Percentiles rank a stretch among this genome's conserved stretches.
Evolutionary conservation across 805 yeast genomes (phyloP).

Genomic region (Ogataea wickerhamii): DNA sequence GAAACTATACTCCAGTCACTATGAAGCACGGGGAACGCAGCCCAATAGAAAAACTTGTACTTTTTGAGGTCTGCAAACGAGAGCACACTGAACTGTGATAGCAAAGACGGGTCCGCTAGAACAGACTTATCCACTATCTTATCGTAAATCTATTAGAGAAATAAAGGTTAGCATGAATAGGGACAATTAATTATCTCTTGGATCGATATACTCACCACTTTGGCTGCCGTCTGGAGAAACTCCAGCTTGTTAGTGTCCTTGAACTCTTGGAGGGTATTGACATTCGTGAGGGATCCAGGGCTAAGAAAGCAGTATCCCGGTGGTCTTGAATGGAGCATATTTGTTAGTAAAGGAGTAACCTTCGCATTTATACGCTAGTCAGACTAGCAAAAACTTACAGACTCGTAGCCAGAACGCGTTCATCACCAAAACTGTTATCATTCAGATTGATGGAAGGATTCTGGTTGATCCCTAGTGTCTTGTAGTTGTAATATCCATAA

Average conservation of each 20-base stretch:
- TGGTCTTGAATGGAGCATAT: conserved; percentile 9
- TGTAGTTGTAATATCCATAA: conserved; percentile 36
- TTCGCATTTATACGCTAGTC: too few relatives aligned
- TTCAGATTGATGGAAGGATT: conserved; percentile 30
- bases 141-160: conserved; percentile 9
- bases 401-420: conserved; percentile 6
- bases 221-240: conserved; percentile 43
- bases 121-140: conserved; percentile 34
- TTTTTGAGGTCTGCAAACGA: conserved; percentile 87
- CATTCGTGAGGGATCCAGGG: conserved; percentile 46
- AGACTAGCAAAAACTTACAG: conserved; percentile 15
- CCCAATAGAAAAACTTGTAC: conserved; percentile 87
- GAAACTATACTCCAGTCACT: conserved; percentile 43
- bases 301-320: conserved; percentile 21
- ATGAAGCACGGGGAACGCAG: conserved; percentile 67
- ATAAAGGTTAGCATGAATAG: too few relatives aligned
- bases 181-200: too few relatives aligned
- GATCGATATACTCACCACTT: conserved; percentile 25
- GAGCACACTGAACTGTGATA: conserved; percentile 48
- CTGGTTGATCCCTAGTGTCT: conserved; percentile 29
- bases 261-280: conserved; percentile 86
- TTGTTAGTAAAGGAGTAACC: neutral
- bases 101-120: conserved; percentile 37
- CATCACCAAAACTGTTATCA: conserved; percentile 31
- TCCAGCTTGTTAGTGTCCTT: conserved; percentile 60